Evolutionary conservation across 2,329 filamentous ascomycete species (phyloP), one percentile per base, ranked within the genome.

Genomic region (Aspergillus phoenicis): DNA sequence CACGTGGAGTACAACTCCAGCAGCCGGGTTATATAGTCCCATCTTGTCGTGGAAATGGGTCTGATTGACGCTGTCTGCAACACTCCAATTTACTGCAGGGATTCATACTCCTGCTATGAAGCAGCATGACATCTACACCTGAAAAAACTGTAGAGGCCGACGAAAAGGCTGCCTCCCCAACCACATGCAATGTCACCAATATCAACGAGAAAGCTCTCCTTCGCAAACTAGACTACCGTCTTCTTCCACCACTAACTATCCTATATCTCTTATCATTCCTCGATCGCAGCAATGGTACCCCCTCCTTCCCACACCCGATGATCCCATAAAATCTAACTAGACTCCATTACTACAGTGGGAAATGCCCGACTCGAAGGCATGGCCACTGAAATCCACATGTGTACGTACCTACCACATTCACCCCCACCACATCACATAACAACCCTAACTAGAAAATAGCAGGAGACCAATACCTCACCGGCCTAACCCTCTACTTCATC

Each of bases 261-360:
- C 68, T 82, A 43, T 82, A 81, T 64, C 70, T 82, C 2, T 64
- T 82, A 17, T 77, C 74, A 1, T 81, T 80, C 52, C 65, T 81
- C 36, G 78, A 81, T 64, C 71, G 78, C 26, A 77, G 75, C 62
- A 82, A 80, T 70, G 77, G 71, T 74, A 65, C 20, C 5, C 11
- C 33, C 33, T 2, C 11, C 33, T 3, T 36, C 2, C 11, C 4
- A 11, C 33, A 15, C 5, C 11, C 0, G 33, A 36, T 36, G 2
- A 13, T 1, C 15, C 11, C 10, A 5, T 5, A 0, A 13, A 36
- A 36, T 15, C 33, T 36, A 36, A 36, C 5, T 4, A 11, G 11
- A 13, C 30, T 33, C 10, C 33, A 36, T 5, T 17, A 39, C 24
- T 11, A 52, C 52, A 77, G 74, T 78, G 49, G 77, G 75, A 26